Conservation (phyloP, 805 yeast species). For the Kregervanrija delftensis region DNA sequence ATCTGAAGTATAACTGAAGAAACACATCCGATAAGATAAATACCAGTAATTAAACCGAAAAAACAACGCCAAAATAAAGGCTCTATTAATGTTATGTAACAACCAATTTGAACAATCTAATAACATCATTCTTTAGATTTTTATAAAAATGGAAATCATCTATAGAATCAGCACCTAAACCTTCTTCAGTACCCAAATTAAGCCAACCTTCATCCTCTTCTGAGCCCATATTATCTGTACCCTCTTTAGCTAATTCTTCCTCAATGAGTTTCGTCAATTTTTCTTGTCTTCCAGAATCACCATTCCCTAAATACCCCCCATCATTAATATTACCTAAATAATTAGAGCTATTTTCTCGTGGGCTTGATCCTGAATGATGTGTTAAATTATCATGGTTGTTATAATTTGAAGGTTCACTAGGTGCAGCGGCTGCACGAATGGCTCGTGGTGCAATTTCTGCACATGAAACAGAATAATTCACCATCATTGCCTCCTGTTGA, state of each 20-base stretch:
- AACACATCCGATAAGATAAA: constrained; percentile 46
- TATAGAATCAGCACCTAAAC: constrained; percentile 6
- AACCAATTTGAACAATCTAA: constrained; percentile 13
- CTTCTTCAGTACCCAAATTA: constrained; percentile 16
- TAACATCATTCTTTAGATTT: constrained; percentile 18
- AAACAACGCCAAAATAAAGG: too few species aligned
- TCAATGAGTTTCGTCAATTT: constrained; percentile 5
- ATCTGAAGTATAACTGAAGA: constrained; percentile 49
- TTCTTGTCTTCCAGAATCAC: constrained; percentile 1
- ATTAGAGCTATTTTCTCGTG: background rate
- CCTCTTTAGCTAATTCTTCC: constrained; percentile 7
- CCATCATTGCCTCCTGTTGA: background rate
- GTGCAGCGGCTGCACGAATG: constrained; percentile 11
- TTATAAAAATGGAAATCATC: constrained; percentile 23
- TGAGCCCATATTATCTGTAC: background rate
- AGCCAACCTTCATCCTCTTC: constrained; percentile 17
- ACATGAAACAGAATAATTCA: constrained; percentile 14
- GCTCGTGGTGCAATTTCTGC: constrained; percentile 20
- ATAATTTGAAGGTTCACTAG: background rate
- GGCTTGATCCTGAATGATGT: too few species aligned
- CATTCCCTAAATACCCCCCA: background rate
- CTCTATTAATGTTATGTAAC: background rate
- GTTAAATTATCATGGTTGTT: background rate
- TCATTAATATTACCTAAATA: background rate
- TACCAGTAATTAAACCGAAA: constrained; percentile 50